Evolutionary conservation across 2,329 filamentous ascomycete genomes (phyloP).

Genomic region (Periconia sp.): DNA sequence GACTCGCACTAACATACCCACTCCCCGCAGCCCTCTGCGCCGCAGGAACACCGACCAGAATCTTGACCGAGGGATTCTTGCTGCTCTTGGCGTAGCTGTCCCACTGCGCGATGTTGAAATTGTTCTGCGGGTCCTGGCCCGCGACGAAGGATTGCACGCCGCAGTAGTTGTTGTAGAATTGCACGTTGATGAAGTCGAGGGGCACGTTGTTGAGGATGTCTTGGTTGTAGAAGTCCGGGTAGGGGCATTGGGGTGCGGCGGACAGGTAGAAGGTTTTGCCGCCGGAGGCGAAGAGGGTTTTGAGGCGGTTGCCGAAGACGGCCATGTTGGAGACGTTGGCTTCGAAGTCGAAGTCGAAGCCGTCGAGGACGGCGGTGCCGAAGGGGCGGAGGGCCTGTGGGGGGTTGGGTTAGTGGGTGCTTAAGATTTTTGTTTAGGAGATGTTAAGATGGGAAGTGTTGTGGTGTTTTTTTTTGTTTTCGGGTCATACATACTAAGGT

Average conservation of each 20-base stretch:
- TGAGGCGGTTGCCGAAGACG: constrained; percentile 62
- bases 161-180: constrained; percentile 73
- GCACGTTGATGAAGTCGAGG: constrained; percentile 64
- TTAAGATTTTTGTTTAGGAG: no score
- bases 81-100: constrained; percentile 65
- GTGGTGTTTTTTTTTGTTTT: no score
- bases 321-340: constrained; percentile 60
- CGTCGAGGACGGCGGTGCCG: constrained; percentile 65
- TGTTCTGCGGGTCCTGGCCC: constrained; percentile 49
- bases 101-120: constrained; percentile 67
- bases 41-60: constrained; percentile 64
- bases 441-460: no score
- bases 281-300: constrained; percentile 52
- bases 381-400: constrained; percentile 62
- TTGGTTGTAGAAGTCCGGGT: constrained; percentile 63
- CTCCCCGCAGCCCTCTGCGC: constrained; percentile 56
- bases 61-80: constrained; percentile 61
- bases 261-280: constrained; percentile 61
- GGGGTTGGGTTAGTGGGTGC: background rate
- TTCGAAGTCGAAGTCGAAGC: constrained; percentile 79
- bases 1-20: constrained; percentile 56
- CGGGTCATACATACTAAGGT: background rate
- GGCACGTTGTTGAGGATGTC: constrained; percentile 56
- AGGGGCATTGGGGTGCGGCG: constrained; percentile 69
- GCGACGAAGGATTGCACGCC: constrained; percentile 56